Evolutionary conservation across 2,329 filamentous ascomycete species (phyloP).

Genomic region (Cordyceps pruinosa): DNA sequence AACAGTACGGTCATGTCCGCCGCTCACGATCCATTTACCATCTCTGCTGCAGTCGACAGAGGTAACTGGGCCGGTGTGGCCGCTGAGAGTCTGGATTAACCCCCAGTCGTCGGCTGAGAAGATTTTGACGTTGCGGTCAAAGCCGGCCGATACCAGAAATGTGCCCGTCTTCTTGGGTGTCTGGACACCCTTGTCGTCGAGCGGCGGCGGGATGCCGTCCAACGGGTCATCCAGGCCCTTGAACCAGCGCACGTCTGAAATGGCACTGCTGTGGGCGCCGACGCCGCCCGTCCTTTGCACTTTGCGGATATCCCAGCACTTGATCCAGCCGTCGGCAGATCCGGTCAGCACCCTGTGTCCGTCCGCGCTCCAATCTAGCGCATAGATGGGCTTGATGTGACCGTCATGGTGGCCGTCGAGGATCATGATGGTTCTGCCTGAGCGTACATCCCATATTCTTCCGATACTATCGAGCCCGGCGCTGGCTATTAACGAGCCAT

Average conservation of each 20-base stretch:
- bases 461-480: slow-evolving; percentile 94
- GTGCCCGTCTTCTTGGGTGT: slow-evolving; percentile 81
- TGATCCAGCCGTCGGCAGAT: slow-evolving; percentile 90
- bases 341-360: slow-evolving; percentile 89
- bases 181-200: slow-evolving; percentile 58
- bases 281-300: slow-evolving; percentile 78
- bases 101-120: slow-evolving; percentile 97
- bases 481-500: slow-evolving; percentile 84
- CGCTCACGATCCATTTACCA: slow-evolving; percentile 87
- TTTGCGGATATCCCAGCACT: slow-evolving; percentile 94
- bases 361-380: slow-evolving; percentile 85
- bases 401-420: slow-evolving; percentile 78
- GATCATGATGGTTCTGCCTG: slow-evolving; percentile 91
- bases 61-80: slow-evolving; percentile 86
- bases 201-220: slow-evolving; percentile 50
- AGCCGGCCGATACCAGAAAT: slow-evolving; percentile 84
- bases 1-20: slow-evolving; percentile 87
- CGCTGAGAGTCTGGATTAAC: slow-evolving; percentile 76
- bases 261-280: slow-evolving; percentile 83
- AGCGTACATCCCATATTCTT: slow-evolving; percentile 89
- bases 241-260: slow-evolving; percentile 91
- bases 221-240: slow-evolving; percentile 75
- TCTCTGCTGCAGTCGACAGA: slow-evolving; percentile 84
- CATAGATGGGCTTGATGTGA: slow-evolving; percentile 86
- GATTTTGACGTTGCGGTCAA: slow-evolving; percentile 91